Conservation (phyloP, 2,329 filamentous ascomycete species). For the Exophiala oligosperma region DNA sequence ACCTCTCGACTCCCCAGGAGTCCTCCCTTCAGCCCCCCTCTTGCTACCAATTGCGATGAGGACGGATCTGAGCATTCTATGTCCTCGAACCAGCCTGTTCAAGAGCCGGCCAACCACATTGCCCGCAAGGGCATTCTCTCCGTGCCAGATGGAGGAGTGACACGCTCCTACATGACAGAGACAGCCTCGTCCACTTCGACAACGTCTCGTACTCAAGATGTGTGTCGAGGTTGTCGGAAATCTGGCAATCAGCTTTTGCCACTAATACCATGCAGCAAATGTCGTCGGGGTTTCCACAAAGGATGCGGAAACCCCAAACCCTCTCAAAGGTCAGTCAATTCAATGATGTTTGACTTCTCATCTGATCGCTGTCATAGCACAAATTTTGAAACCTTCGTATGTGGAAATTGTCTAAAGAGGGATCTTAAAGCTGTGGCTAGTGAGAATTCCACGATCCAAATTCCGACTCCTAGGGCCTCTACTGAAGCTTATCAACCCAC, state of each 20-base stretch:
- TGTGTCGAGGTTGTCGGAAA: slow-evolving; percentile 21
- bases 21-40: not conserved
- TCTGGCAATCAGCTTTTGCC: slow-evolving; percentile 14
- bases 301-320: slow-evolving; percentile 24
- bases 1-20: not conserved
- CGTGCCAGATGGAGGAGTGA: not conserved
- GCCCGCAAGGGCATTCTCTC: not conserved
- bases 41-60: not conserved
- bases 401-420: slow-evolving; percentile 17
- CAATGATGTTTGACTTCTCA: no score
- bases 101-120: not conserved
- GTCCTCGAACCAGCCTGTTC: not conserved
- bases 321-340: slow-evolving; percentile 5
- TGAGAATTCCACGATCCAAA: not conserved
- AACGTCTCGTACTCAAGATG: slow-evolving; percentile 3
- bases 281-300: slow-evolving; percentile 20
- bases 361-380: not conserved
- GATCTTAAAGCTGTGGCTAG: not conserved
- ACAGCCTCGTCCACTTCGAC: slow-evolving; percentile 14
- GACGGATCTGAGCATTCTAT: not conserved
- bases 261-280: slow-evolving; percentile 18
- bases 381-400: slow-evolving; percentile 18
- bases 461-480: not conserved
- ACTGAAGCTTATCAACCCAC: not conserved
- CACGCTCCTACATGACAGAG: slow-evolving; percentile 6